Evolutionary conservation across 169 alveolate species (phyloP).

Genomic region (Miamiensis avidus): DNA sequence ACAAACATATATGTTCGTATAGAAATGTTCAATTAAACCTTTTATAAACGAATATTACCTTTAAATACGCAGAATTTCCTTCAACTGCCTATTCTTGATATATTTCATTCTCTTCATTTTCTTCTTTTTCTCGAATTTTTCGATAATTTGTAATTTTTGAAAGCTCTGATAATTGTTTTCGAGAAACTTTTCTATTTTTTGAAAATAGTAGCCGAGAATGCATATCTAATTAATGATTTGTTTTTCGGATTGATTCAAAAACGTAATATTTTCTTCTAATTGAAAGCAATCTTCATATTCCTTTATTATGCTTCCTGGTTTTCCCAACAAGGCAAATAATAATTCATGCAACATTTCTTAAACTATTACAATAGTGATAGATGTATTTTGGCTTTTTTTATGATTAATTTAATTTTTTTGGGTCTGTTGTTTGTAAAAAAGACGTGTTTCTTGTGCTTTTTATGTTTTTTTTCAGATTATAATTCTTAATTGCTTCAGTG

Average conservation of each 20-base stretch:
- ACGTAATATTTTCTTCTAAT: constrained; percentile 6
- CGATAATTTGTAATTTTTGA: constrained; percentile 2
- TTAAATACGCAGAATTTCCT: constrained; percentile 23
- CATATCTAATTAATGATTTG: constrained; percentile 3
- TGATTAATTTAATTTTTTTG: background rate
- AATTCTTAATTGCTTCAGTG: background rate
- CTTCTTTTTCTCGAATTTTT: background rate
- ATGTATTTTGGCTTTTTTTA: too few species aligned
- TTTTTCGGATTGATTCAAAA: constrained; percentile 14
- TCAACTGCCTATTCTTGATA: background rate
- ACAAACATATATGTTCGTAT: too few species aligned
- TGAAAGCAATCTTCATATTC: constrained; percentile 11
- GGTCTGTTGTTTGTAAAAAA: background rate
- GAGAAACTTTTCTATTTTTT: constrained; percentile 25
- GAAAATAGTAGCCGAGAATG: constrained; percentile 12
- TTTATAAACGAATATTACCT: background rate
- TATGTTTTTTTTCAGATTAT: background rate
- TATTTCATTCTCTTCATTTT: constrained; percentile 6
- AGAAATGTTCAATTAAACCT: background rate
- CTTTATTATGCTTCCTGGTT: constrained; percentile 21
- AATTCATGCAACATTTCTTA: constrained; percentile 23
- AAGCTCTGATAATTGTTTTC: constrained; percentile 25
- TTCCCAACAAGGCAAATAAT: constrained; percentile 21
- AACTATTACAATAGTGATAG: too few species aligned
- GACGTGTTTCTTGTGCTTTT: too few species aligned